Conservation (phyloP, 148 eudicot species). For the Vaccinium myrtillus region DNA sequence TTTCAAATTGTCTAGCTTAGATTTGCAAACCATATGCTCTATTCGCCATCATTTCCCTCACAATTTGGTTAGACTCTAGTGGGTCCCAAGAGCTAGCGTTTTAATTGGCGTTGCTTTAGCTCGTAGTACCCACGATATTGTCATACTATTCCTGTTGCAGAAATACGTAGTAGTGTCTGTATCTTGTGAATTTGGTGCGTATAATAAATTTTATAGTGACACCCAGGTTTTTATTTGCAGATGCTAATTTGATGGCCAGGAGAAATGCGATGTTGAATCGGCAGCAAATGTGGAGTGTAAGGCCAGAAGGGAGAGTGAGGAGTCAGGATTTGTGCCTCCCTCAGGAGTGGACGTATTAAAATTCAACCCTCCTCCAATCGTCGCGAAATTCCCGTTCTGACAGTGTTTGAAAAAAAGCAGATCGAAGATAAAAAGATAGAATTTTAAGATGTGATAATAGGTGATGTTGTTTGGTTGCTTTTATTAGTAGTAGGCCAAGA, state of each 20-base stretch:
- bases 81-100: background rate
- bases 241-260: slow-evolving; percentile 43
- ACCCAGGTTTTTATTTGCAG: slow-evolving; percentile 19
- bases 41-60: background rate
- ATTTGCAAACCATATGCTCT: background rate
- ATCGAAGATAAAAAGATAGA: too few relatives aligned
- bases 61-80: background rate
- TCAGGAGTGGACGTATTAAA: slow-evolving; percentile 51
- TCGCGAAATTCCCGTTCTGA: background rate
- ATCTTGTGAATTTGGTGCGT: too few relatives aligned
- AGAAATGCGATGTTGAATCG: slow-evolving; percentile 36
- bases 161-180: too few relatives aligned
- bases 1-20: background rate
- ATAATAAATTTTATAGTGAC: background rate
- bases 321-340: slow-evolving; percentile 32
- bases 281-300: slow-evolving; percentile 26
- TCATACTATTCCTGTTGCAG: background rate
- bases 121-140: too few relatives aligned
- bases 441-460: background rate
- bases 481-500: background rate
- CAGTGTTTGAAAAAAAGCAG: background rate
- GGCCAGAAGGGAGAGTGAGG: slow-evolving; percentile 12
- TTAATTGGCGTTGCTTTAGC: background rate
- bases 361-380: background rate
- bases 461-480: background rate